Conservation (phyloP, 192 early-diverging fungal species). For the Coemansia furcata region DNA sequence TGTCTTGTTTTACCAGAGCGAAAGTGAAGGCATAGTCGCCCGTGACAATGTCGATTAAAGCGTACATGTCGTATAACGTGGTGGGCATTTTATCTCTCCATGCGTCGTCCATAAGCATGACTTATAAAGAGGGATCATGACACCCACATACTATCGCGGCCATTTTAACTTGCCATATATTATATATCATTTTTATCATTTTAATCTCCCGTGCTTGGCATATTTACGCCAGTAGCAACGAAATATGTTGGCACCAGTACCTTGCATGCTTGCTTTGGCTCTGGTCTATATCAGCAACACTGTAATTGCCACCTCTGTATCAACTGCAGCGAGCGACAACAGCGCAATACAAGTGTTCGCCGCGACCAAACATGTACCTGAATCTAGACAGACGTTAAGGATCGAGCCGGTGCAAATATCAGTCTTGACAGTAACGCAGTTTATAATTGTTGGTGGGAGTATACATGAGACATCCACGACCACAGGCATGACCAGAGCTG, state of each 20-base stretch:
- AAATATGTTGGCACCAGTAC: neutral
- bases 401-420: neutral
- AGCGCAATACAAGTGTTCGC: neutral
- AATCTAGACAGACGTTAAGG: neutral
- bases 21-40: constrained; percentile 22
- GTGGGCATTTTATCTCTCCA: neutral
- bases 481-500: neutral
- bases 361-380: neutral
- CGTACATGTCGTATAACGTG: neutral
- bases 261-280: neutral
- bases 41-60: neutral
- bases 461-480: neutral
- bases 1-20: constrained; percentile 39
- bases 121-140: neutral
- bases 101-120: neutral
- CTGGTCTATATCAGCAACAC: neutral
- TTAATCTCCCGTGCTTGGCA: neutral
- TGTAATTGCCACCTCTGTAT: neutral
- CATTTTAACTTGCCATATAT: neutral
- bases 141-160: neutral
- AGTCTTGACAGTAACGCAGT: constrained; percentile 9
- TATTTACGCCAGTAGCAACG: neutral
- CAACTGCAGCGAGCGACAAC: neutral
- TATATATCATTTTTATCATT: neutral
- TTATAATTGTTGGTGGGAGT: neutral